Conservation (phyloP, 805 yeast species). For the Candida orba region DNA sequence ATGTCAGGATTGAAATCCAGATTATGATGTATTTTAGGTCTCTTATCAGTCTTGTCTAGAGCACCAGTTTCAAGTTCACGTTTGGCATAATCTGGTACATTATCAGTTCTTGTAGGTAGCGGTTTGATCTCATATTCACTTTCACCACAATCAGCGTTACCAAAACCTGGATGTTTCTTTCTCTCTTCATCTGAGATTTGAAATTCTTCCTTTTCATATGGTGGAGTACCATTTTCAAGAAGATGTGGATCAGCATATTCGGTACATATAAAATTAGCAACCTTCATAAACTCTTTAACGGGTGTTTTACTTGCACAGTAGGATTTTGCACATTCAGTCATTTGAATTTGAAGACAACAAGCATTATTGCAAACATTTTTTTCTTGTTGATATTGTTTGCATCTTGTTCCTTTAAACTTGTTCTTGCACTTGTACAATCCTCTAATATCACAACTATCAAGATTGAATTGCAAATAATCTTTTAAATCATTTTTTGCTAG, state of each 20-base stretch:
- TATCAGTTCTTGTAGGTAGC: slow-evolving; percentile 3
- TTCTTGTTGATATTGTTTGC: slow-evolving; percentile 9
- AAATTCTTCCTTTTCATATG: neutral
- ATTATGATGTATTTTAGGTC: no score
- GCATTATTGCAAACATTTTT: slow-evolving; percentile 19
- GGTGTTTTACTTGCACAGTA: slow-evolving; percentile 16
- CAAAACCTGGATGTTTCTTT: neutral
- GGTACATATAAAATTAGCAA: slow-evolving; percentile 19
- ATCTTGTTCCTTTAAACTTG: slow-evolving; percentile 12
- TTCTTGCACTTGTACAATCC: slow-evolving; percentile 20
- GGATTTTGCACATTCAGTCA: slow-evolving; percentile 19
- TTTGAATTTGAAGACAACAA: slow-evolving; percentile 20
- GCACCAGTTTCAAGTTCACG: slow-evolving; percentile 5
- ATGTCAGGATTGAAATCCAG: slow-evolving; percentile 13
- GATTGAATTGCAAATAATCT: slow-evolving; percentile 12
- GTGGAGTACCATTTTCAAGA: slow-evolving; percentile 8
- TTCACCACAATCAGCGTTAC: slow-evolving; percentile 3
- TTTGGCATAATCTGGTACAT: neutral
- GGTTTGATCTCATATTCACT: slow-evolving; percentile 4
- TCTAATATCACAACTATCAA: slow-evolving; percentile 22
- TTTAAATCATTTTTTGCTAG: slow-evolving; percentile 9
- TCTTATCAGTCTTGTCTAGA: slow-evolving; percentile 9
- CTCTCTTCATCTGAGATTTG: neutral
- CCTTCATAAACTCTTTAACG: slow-evolving; percentile 9
- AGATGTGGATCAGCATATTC: slow-evolving; percentile 20